Evolutionary conservation across 1,139 yeast genomes (phyloP).

Genomic region (Saccharomyces hybrid): DNA sequence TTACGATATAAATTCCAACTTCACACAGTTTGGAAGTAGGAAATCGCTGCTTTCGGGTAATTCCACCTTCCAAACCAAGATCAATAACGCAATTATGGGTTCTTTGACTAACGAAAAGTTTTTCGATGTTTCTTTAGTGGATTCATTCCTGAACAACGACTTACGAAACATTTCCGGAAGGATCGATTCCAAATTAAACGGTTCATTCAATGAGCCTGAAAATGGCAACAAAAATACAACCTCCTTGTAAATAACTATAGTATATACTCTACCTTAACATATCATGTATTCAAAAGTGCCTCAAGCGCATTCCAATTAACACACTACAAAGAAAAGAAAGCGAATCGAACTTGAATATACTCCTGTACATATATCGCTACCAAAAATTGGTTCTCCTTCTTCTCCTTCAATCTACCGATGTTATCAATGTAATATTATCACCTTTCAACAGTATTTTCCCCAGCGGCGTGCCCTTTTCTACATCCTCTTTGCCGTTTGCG

Average conservation of each 20-base stretch:
- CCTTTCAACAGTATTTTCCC: constrained; percentile 78
- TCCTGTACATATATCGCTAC: not conserved
- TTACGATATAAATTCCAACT: not conserved
- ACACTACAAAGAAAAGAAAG: not conserved
- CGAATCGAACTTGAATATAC: not conserved
- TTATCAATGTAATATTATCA: constrained; percentile 81
- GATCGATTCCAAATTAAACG: not conserved
- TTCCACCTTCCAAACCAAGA: not conserved
- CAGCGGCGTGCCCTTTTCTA: constrained; percentile 38
- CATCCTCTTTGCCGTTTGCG: constrained; percentile 25
- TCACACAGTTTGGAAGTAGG: not conserved
- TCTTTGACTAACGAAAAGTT: not conserved
- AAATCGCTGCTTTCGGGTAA: not conserved
- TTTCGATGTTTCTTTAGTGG: not conserved
- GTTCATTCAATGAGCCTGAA: not conserved
- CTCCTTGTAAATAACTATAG: not conserved
- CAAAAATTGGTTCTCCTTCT: not conserved
- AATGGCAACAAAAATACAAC: not conserved
- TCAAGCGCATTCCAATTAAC: not conserved
- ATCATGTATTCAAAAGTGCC: not conserved
- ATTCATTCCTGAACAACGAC: not conserved
- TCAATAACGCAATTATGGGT: not conserved
- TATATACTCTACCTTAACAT: not conserved
- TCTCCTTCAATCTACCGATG: constrained; percentile 30
- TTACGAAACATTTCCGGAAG: not conserved